Conservation (phyloP, 139 green algal genomes). For the Asterochloris sp. region DNA sequence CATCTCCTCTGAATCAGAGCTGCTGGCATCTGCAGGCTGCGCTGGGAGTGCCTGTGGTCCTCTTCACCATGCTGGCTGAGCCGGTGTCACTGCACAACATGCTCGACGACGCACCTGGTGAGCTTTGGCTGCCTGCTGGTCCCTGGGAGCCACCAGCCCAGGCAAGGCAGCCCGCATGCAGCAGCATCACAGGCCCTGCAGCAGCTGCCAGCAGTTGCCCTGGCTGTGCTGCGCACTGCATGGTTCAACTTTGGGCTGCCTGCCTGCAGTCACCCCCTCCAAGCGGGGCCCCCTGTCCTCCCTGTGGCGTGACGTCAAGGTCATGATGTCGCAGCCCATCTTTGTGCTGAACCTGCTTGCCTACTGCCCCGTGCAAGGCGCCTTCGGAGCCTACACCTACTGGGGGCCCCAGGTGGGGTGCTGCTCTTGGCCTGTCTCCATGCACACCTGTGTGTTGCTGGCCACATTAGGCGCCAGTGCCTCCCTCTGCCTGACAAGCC, state of each 20-base stretch:
- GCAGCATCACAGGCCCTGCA: no score
- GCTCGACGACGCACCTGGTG: constrained; percentile 11
- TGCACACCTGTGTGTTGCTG: no score
- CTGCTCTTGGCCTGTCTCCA: no score
- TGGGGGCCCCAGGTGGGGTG: constrained; percentile 15
- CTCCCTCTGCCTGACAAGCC: neutral
- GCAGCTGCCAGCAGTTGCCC: no score
- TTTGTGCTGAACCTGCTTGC: constrained; percentile 13
- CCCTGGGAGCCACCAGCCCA: no score
- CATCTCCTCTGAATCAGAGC: no score
- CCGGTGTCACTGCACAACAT: constrained; percentile 56
- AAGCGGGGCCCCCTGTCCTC: neutral
- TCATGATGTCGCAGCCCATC: constrained; percentile 6
- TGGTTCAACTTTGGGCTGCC: no score
- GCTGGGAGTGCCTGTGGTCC: constrained; percentile 77
- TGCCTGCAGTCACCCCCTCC: no score
- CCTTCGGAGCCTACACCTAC: constrained; percentile 19
- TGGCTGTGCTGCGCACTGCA: no score
- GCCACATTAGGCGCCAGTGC: neutral
- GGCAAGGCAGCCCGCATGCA: no score
- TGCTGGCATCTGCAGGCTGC: constrained; percentile 44
- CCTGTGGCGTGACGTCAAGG: constrained; percentile 8
- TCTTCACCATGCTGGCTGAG: constrained; percentile 36
- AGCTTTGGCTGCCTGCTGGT: no score
- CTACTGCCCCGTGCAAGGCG: constrained; percentile 16